Evolutionary conservation across 169 alveolate species (phyloP), one percentile per base, ranked within the genome.

Genomic region (Plasmodium vinckei): DNA sequence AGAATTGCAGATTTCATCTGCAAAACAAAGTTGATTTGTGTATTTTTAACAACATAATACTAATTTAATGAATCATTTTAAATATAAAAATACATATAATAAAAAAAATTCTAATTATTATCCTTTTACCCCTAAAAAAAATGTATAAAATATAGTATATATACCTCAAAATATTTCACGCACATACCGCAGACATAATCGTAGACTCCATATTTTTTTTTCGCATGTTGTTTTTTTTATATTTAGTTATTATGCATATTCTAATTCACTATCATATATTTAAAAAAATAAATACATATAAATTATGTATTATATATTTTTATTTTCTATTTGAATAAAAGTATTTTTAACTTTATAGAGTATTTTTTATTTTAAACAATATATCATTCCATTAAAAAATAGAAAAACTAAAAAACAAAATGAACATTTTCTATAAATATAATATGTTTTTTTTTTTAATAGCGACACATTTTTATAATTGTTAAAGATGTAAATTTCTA

Each of bases 1-100:
- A 61, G 65, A 73, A 73, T 21, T 73, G 70, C 87, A 73, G 51
- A 73, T 39, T 71, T 54, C 69, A 54, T 19, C 51, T 71, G 53
- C 46, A 27, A 12, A 53, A 47, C 42, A 33, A 33, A 33, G 42
- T 4, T 33, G 42, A 33, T 33, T 33, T 33, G 1, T 33, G 42
- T 1, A 33, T 33, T 3, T 33, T 33, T 33, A 33, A 33, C 42
- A 33, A 33, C 42, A 33, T 33, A 33, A 47, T 25, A 21, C 27
- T 71, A 7, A 53, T 51, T 12, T 27, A 53, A 71, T 12, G 21
- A 63, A 63, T 27, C 25, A 71, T 42, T 21, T 21, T 25, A n/a
- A 17, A 59, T 71, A 53, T 51, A 1, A 54, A 71, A 71, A 71
- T 71, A 60, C 46, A 27, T 9, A 71, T 54, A 71, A 68, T 25